Percentiles rank a stretch among this genome's conserved stretches.
Conservation (phyloP, 176 grass and related monocot genomes). For the Triticum monococcum region DNA sequence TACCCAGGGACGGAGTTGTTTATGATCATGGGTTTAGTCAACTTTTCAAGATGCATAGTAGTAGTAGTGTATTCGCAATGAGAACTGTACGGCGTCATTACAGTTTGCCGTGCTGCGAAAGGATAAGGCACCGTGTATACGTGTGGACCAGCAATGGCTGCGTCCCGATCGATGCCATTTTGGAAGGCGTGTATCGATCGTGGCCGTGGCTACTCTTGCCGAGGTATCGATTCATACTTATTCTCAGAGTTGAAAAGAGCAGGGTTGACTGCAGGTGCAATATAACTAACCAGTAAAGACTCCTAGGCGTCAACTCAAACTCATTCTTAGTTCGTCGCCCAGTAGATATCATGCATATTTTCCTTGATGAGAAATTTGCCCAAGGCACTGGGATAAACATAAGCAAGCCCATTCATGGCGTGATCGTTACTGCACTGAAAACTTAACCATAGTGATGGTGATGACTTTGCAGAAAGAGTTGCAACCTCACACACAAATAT, state of each 20-base stretch:
- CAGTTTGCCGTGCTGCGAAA: background rate
- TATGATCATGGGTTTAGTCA: background rate
- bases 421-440: background rate
- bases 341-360: too few relatives aligned
- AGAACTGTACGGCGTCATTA: background rate
- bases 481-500: too few relatives aligned
- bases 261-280: constrained; percentile 21
- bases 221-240: background rate
- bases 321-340: too few relatives aligned
- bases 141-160: background rate
- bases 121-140: constrained; percentile 16
- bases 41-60: background rate
- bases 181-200: constrained; percentile 3
- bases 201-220: background rate
- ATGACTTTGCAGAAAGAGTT: background rate
- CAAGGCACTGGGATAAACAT: background rate
- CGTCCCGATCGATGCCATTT: background rate
- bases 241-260: constrained; percentile 1
- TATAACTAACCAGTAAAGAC: background rate
- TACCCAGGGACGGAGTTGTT: background rate
- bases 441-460: background rate
- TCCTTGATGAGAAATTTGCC: too few relatives aligned
- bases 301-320: too few relatives aligned
- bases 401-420: background rate
- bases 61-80: too few relatives aligned